Percentiles rank a stretch among this genome's conserved stretches.
phyloP scores from a whole-genome alignment of 345 rosid genomes.

The Ricinus communis region DNA sequence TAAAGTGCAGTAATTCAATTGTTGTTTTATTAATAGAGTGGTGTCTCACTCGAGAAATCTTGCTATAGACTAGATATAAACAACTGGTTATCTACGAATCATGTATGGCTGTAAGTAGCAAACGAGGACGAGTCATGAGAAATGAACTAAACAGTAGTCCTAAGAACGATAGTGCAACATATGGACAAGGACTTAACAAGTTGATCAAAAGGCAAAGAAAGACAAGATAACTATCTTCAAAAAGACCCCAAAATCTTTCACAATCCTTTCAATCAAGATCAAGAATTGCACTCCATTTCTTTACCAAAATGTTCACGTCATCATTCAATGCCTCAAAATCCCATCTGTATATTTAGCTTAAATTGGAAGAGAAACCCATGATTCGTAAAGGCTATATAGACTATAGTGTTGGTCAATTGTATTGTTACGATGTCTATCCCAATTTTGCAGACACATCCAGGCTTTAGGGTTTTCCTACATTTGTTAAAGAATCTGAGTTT shows the following conservation, averaged over 20 bases:
- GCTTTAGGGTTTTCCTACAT: not conserved
- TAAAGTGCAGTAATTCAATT: not conserved
- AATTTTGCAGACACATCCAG: not conserved
- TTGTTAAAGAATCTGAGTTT: conserved; percentile 14
- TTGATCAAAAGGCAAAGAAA: not conserved
- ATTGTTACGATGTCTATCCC: not conserved
- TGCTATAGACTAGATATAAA: conserved; percentile 1
- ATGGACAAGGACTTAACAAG: conserved; percentile 12
- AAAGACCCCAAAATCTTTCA: conserved; percentile 22
- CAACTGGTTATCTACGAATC: not conserved
- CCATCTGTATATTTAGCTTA: conserved; percentile 15
- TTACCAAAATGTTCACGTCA: conserved; percentile 17
- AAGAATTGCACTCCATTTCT: conserved; percentile 10
- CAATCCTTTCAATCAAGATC: conserved; percentile 15
- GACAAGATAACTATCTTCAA: not conserved
- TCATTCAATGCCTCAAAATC: conserved; percentile 18
- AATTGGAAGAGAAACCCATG: conserved; percentile 17
- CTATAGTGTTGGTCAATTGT: conserved; percentile 1
- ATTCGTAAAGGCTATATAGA: not conserved
- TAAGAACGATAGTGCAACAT: conserved; percentile 18
- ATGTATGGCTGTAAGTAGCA: conserved; percentile 13
- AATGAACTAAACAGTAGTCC: not conserved
- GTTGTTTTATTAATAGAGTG: not conserved
- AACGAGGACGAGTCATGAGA: conserved; percentile 5
- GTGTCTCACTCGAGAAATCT: not conserved